A percentile compares a stretch with the other conserved stretches of the same genome.
Conservation (phyloP, 768 basidiomycete genomes). For the Xerocomellus intermedius region DNA sequence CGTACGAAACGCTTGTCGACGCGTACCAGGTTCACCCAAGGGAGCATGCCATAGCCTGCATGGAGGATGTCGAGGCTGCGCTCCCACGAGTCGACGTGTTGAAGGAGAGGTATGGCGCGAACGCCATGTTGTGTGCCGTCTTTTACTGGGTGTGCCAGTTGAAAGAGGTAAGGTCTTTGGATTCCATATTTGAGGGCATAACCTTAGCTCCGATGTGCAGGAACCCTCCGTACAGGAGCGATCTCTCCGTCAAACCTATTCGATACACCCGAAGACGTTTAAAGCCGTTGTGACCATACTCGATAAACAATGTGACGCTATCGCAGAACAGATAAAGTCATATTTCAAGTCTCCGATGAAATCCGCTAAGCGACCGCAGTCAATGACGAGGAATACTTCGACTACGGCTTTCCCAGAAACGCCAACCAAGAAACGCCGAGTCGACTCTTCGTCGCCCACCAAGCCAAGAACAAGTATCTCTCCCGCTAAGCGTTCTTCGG, state of each 20-base stretch:
- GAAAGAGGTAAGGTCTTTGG: constrained; percentile 32
- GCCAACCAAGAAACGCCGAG: constrained; percentile 42
- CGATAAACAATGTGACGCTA: constrained; percentile 25
- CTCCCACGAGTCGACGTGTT: constrained; percentile 16
- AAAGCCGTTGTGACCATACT: constrained; percentile 20
- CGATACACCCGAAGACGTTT: constrained; percentile 12
- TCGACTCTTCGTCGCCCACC: constrained; percentile 16
- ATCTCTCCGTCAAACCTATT: constrained; percentile 16
- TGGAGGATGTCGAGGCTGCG: constrained; percentile 34
- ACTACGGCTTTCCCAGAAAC: constrained; percentile 36
- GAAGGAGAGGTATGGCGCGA: constrained; percentile 17
- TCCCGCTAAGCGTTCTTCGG: constrained; percentile 3
- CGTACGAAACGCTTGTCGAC: constrained; percentile 34
- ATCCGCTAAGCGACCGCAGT: constrained; percentile 16
- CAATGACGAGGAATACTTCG: background rate
- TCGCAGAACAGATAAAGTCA: constrained; percentile 25
- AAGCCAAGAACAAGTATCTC: constrained; percentile 17
- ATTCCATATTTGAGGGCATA: background rate
- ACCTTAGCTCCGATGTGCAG: constrained; percentile 5
- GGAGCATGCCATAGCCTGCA: constrained; percentile 29
- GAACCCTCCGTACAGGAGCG: constrained; percentile 24
- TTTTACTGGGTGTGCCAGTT: constrained; percentile 48
- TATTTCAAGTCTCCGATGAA: constrained; percentile 23
- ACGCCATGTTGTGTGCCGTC: constrained; percentile 36
- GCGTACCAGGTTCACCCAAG: constrained; percentile 21